Conservation (phyloP, 768 basidiomycete genomes). For the Kwoniella bestiolae region DNA sequence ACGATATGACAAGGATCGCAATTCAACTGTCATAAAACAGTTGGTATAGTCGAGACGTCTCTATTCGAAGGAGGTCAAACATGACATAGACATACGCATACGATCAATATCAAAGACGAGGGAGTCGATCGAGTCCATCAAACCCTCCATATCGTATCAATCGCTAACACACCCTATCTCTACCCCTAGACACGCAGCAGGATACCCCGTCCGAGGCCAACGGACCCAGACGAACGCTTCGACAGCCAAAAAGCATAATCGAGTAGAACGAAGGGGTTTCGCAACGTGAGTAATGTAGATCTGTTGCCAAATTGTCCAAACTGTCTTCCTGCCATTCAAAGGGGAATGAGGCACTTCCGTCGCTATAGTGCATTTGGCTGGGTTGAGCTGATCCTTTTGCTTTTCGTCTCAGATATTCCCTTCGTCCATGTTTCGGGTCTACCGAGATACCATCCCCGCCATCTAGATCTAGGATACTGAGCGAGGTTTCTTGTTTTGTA, state of each 20-base stretch:
- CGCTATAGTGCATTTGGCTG: no score
- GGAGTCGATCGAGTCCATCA: background rate
- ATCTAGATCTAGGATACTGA: conserved; percentile 4
- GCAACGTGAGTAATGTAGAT: conserved; percentile 42
- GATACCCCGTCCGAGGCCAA: conserved; percentile 91
- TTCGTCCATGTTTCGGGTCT: background rate
- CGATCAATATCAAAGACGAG: background rate
- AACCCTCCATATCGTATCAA: no score
- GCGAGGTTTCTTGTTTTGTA: conserved; percentile 1
- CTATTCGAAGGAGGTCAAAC: no score
- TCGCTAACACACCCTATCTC: no score
- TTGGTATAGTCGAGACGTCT: no score
- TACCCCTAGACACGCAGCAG: conserved; percentile 72
- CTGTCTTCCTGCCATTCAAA: no score
- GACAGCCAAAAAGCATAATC: conserved; percentile 89
- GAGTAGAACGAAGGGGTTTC: conserved; percentile 68
- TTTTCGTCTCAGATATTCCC: background rate
- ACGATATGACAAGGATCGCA: no score
- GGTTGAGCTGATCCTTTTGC: background rate
- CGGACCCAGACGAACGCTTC: conserved; percentile 86
- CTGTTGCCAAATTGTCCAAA: background rate
- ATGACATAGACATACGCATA: no score
- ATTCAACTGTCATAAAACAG: no score
- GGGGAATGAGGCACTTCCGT: no score
- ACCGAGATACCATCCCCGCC: conserved; percentile 3